phyloP scores from a whole-genome alignment of 805 yeast species.

The Geotrichum ghanense region DNA sequence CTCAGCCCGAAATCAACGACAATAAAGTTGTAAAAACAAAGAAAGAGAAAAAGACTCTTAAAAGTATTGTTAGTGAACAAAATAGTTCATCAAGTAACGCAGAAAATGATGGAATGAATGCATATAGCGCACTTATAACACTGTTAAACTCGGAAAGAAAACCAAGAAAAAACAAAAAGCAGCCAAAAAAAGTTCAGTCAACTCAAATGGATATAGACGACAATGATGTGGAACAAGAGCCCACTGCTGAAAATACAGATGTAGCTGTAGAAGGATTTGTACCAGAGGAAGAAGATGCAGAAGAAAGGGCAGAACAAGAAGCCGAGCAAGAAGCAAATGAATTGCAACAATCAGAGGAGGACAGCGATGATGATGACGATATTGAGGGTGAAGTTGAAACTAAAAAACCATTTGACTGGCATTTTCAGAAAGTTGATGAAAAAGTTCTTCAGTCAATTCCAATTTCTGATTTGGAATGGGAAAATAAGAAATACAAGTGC shows the following conservation, averaged over 20 bases:
- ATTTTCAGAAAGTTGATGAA: conserved; percentile 44
- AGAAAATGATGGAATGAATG: conserved; percentile 32
- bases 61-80: conserved; percentile 13
- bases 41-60: conserved; percentile 13
- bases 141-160: conserved; percentile 40
- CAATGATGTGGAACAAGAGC: conserved; percentile 14
- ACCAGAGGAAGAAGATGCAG: conserved; percentile 23
- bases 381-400: conserved; percentile 30
- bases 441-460: conserved; percentile 10
- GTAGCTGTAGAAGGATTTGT: conserved; percentile 11
- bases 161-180: conserved; percentile 6
- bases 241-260: conserved; percentile 8
- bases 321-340: conserved; percentile 14
- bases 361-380: conserved; percentile 27
- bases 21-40: conserved; percentile 10
- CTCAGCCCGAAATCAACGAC: conserved; percentile 5
- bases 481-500: conserved; percentile 1
- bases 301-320: conserved; percentile 21
- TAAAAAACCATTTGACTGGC: conserved; percentile 66
- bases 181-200: conserved; percentile 1
- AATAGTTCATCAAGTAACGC: background rate
- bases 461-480: conserved; percentile 3
- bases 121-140: conserved; percentile 54
- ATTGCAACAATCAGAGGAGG: background rate
- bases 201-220: conserved; percentile 19